Evolutionary conservation across 371 early-diverging fungal genomes (phyloP).

Genomic region (Rhizopus delemar): DNA sequence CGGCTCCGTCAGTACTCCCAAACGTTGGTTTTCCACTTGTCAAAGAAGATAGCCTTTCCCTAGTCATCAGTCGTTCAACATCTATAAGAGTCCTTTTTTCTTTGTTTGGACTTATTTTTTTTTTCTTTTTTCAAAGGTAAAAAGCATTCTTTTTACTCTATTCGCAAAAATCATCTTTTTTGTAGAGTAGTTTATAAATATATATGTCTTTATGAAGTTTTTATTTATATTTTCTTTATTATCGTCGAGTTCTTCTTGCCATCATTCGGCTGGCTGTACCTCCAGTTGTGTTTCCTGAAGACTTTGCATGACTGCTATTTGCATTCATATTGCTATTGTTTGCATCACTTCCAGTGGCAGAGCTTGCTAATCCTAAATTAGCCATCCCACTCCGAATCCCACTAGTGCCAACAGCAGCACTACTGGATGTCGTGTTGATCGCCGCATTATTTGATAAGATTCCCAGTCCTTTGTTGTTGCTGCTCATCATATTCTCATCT

Average conservation of each 20-base stretch:
- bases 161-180: too few relatives aligned
- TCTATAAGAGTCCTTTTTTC: too few relatives aligned
- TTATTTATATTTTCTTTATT: neutral
- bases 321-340: neutral
- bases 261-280: constrained; percentile 8
- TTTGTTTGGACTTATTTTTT: too few relatives aligned
- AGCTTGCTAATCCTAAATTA: constrained; percentile 17
- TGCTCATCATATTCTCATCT: constrained; percentile 3
- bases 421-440: neutral
- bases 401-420: neutral
- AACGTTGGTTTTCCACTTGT: too few relatives aligned
- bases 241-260: constrained; percentile 9
- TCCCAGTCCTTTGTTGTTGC: constrained; percentile 22
- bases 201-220: too few relatives aligned
- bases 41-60: too few relatives aligned
- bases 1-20: too few relatives aligned
- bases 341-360: constrained; percentile 4
- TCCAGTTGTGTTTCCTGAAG: constrained; percentile 2
- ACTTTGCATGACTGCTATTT: constrained; percentile 4
- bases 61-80: too few relatives aligned
- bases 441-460: neutral
- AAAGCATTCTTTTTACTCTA: too few relatives aligned
- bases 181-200: too few relatives aligned
- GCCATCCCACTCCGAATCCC: constrained; percentile 30
- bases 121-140: too few relatives aligned